Conservation (phyloP, 2,329 filamentous ascomycete species). For the Trichoderma pleuroti region DNA sequence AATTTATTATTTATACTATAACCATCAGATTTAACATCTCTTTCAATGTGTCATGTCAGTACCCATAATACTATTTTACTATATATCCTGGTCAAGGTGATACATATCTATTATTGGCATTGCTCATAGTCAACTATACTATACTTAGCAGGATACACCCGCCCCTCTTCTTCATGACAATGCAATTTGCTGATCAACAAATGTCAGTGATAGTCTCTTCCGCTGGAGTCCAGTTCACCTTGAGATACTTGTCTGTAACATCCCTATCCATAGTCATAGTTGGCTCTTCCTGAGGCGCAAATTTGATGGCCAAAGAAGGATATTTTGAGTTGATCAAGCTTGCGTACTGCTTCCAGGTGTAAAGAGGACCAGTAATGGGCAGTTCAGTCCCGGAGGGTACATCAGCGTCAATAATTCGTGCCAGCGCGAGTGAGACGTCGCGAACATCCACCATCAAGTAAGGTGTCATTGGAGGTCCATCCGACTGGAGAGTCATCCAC, state of each 20-base stretch:
- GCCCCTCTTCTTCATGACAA: neutral
- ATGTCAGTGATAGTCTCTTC: neutral
- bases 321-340: neutral
- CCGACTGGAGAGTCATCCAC: constrained; percentile 5
- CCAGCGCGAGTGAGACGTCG: neutral
- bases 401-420: neutral
- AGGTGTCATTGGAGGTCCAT: neutral
- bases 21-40: neutral
- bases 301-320: neutral
- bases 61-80: neutral
- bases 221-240: neutral
- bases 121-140: neutral
- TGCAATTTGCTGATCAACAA: constrained; percentile 5
- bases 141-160: neutral
- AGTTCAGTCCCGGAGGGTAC: neutral
- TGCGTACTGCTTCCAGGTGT: neutral
- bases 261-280: neutral
- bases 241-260: neutral
- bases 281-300: neutral
- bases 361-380: neutral
- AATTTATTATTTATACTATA: neutral
- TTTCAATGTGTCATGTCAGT: neutral
- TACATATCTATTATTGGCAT: neutral
- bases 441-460: constrained; percentile 8
- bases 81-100: neutral